A percentile compares a stretch with the other conserved stretches of the same genome.
Conservation (phyloP, 305 asterid genomes). For the Stenogyne calaminthoides region DNA sequence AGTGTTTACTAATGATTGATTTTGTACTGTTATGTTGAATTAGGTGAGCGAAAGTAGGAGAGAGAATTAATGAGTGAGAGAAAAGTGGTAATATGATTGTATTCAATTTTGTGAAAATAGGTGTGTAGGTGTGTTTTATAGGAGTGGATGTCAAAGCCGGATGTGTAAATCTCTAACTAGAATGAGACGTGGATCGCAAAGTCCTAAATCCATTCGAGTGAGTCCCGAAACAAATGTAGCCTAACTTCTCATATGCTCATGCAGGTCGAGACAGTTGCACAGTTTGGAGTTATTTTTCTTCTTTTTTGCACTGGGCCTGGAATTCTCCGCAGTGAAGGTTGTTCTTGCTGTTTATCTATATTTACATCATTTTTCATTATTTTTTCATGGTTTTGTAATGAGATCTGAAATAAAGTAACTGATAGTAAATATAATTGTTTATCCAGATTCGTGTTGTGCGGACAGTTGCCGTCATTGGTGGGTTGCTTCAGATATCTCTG, state of each 20-base stretch:
- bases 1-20: too few relatives aligned
- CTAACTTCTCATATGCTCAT: slow-evolving; percentile 28
- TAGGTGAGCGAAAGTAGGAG: too few relatives aligned
- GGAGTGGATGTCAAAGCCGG: too few relatives aligned
- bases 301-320: slow-evolving; percentile 88
- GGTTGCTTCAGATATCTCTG: slow-evolving; percentile 77
- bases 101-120: too few relatives aligned
- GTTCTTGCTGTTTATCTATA: slow-evolving; percentile 25
- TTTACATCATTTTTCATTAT: slow-evolving; percentile 19
- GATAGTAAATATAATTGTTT: slow-evolving; percentile 15
- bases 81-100: too few relatives aligned
- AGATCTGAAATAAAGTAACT: slow-evolving; percentile 25
- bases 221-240: too few relatives aligned
- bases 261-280: slow-evolving; percentile 92
- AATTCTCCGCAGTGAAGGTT: slow-evolving; percentile 84
- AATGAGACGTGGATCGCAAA: too few relatives aligned
- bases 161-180: too few relatives aligned
- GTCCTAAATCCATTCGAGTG: too few relatives aligned
- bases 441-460: slow-evolving; percentile 80
- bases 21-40: too few relatives aligned
- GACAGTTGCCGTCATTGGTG: slow-evolving; percentile 81
- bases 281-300: slow-evolving; percentile 86
- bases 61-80: too few relatives aligned
- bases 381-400: slow-evolving; percentile 7
- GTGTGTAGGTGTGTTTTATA: too few relatives aligned